Conservation (phyloP, 2,329 filamentous ascomycete genomes). For the Verticillium tricorpus region DNA sequence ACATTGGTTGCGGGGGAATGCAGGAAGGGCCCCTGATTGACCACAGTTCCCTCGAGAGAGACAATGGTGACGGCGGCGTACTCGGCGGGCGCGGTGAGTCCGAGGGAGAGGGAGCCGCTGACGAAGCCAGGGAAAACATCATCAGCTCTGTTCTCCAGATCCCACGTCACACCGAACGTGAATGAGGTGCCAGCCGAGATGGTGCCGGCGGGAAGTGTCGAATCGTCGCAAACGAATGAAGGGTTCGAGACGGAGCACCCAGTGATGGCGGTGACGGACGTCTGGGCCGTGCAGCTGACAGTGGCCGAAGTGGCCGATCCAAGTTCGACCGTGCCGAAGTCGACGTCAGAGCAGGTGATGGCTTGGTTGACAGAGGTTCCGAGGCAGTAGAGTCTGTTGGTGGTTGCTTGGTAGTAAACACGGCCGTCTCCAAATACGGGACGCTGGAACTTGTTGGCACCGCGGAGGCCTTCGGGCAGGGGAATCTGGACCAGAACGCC, state of each 20-base stretch:
- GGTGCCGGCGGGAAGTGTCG: conserved; percentile 29
- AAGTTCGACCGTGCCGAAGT: conserved; percentile 31
- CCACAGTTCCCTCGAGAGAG: conserved; percentile 29
- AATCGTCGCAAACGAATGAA: conserved; percentile 29
- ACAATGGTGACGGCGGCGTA: conserved; percentile 32
- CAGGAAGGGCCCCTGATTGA: conserved; percentile 30
- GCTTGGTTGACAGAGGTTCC: conserved; percentile 36
- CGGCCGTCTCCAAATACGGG: conserved; percentile 35
- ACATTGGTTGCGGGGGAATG: conserved; percentile 28
- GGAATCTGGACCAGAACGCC: conserved; percentile 28
- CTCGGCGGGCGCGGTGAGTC: conserved; percentile 28
- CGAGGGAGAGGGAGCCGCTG: conserved; percentile 29
- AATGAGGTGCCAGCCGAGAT: conserved; percentile 30
- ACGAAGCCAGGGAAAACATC: conserved; percentile 28
- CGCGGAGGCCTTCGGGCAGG: conserved; percentile 29
- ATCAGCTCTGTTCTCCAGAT: conserved; percentile 23
- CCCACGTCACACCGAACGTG: conserved; percentile 34
- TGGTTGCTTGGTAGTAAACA: conserved; percentile 29
- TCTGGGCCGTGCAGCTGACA: conserved; percentile 32
- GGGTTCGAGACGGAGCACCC: conserved; percentile 29
- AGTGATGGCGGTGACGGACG: conserved; percentile 28
- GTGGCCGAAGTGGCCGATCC: conserved; percentile 22
- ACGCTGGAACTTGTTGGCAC: conserved; percentile 31
- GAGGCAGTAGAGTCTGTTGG: conserved; percentile 25
- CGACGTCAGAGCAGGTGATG: conserved; percentile 32